These are phyloP conservation scores for Circinella umbellata DNA, from an alignment of 371 early-diverging fungal species.

Conservation along the genomic window DNA sequence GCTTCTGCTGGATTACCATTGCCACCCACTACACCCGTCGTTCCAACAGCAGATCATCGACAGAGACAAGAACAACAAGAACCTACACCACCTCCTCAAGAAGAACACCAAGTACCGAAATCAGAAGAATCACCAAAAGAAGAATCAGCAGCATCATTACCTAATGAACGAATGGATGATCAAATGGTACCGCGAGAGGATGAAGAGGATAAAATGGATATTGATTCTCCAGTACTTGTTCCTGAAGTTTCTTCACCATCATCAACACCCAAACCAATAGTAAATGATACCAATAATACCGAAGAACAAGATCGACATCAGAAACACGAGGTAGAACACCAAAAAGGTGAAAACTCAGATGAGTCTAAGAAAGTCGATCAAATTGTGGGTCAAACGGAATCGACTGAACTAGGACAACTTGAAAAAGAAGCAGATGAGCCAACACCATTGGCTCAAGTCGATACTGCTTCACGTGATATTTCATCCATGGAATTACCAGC, in stretches of 20 bases:
- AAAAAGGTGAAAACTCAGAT: neutral
- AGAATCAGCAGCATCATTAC: neutral
- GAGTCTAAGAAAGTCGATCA: neutral
- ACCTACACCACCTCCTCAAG: neutral
- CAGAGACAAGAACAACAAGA: neutral
- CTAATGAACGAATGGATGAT: neutral
- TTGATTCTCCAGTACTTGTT: neutral
- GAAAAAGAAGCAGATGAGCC: neutral
- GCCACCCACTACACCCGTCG: neutral
- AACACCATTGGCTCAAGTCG: slow-evolving; percentile 6
- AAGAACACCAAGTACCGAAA: neutral
- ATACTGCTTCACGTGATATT: slow-evolving; percentile 10
- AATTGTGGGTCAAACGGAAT: too few species aligned
- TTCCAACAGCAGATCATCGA: neutral
- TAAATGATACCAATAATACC: neutral
- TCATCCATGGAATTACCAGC: slow-evolving; percentile 16
- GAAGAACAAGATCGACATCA: neutral
- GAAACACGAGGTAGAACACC: neutral
- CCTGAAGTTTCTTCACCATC: neutral
- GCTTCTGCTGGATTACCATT: slow-evolving; percentile 26
- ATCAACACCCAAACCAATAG: neutral
- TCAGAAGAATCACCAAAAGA: too few species aligned
- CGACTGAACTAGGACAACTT: too few species aligned
- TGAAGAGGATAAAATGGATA: slow-evolving; percentile 5
- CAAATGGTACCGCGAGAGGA: slow-evolving; percentile 9